phyloP scores from a whole-genome alignment of 345 rosid species.

The Moricandia moricandioides region DNA sequence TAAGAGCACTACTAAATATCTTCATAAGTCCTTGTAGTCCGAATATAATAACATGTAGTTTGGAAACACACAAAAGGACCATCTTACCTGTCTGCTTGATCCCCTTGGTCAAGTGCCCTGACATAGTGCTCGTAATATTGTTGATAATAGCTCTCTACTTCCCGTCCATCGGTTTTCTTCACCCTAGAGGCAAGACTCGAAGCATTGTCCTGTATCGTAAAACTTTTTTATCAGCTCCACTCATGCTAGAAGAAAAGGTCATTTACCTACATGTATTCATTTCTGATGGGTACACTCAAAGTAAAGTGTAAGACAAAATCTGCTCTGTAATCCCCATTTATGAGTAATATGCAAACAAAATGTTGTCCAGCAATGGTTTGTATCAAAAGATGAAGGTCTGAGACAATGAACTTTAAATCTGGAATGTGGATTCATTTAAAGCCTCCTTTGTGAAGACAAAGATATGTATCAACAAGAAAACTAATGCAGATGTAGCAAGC shows the following conservation, averaged over 20 bases:
- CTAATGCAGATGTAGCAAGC: not conserved
- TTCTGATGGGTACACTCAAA: not conserved
- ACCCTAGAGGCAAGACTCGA: conserved; percentile 93
- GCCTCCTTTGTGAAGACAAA: not conserved
- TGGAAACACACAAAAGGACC: conserved; percentile 5
- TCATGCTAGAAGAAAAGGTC: conserved; percentile 6
- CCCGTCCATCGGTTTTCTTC: conserved; percentile 93
- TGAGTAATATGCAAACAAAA: conserved; percentile 2
- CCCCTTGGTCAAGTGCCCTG: conserved; percentile 88
- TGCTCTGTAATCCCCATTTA: not conserved
- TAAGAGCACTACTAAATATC: conserved; percentile 1
- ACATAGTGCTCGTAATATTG: conserved; percentile 92
- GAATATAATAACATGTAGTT: not conserved
- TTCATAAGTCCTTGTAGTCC: not conserved
- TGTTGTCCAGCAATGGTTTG: not conserved
- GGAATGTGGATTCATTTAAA: not conserved
- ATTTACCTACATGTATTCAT: not conserved
- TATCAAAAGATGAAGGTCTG: conserved; percentile 1
- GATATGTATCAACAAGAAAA: not conserved
- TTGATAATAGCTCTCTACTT: conserved; percentile 89
- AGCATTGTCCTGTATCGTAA: conserved; percentile 64
- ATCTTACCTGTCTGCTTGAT: conserved; percentile 86
- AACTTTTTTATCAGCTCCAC: not conserved
- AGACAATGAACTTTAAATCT: not conserved
- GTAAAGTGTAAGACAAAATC: not conserved